Evolutionary conservation across 1,139 yeast genomes (phyloP), one percentile per base, ranked within the genome.

Genomic region (Pichia sp.): DNA sequence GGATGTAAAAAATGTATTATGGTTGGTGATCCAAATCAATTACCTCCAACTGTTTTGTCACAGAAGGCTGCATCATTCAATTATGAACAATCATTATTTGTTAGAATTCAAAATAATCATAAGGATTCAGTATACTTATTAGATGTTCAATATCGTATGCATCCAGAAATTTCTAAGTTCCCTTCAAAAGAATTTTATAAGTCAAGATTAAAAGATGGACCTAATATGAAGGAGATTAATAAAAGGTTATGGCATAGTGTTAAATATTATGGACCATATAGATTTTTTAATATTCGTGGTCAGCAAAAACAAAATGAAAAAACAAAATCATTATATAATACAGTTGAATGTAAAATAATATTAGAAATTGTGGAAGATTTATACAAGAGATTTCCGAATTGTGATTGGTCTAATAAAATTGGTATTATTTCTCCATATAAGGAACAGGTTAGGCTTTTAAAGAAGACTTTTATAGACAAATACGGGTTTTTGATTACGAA

Each of bases 21-120:
- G 96, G 99, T 94, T 42, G 99, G 99, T 60, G 99, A 94, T 69
- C 98, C 98, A 3, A 90, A 92, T 61, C 99, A 94, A 67, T 73
- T 94, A 51, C 99, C 98, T 0, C 99, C 99, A 1, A 94, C 99
- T 0, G 98, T 94, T n/a, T 66, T 94, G 26, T 92, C 98, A 0
- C 90, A 85, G 56, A 82, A 80, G 8, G 97, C 97, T 1, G 82
- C 95, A 1, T 71, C 77, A 6, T 76, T 74, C 51, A 78, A 80
- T 38, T 94, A 94, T 59, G 96, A 92, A 52, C 96, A 90, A 62
- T 85, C 96, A 60, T 71, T 94, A 59, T 94, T 94, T 64, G 97
- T 90, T 29, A 76, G 99, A 55, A 89, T 94, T 95, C 95, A 85
- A 56, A 77, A 78, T 50, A 77, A 75, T 45, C 58, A 74, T 56